phyloP scores from a whole-genome alignment of 768 basidiomycete species.

The Collybiopsis luxurians region DNA sequence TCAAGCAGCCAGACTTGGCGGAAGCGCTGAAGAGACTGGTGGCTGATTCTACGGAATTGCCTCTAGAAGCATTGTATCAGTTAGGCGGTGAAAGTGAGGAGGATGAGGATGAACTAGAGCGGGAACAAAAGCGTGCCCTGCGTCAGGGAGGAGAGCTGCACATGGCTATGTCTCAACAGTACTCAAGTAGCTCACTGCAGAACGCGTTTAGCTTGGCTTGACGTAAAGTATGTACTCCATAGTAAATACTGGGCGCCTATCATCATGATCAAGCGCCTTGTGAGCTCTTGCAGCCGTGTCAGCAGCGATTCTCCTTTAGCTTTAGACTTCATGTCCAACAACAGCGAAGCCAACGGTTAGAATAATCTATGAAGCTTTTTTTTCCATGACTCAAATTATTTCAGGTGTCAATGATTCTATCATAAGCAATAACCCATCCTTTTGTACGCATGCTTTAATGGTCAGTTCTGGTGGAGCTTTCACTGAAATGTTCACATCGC shows the following conservation, averaged over 20 bases:
- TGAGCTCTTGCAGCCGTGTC: too few relatives aligned
- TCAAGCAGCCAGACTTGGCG: conserved; percentile 45
- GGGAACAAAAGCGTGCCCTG: conserved; percentile 7
- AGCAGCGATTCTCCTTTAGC: too few relatives aligned
- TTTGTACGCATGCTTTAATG: background rate
- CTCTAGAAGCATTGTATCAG: conserved; percentile 43
- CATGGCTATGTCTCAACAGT: conserved; percentile 6
- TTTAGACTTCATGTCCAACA: too few relatives aligned
- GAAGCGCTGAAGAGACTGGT: conserved; percentile 41
- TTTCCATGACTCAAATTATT: too few relatives aligned
- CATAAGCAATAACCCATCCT: background rate
- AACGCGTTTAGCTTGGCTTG: conserved; percentile 27
- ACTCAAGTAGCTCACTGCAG: conserved; percentile 29
- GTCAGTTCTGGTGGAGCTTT: background rate
- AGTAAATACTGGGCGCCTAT: too few relatives aligned
- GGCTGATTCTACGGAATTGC: conserved; percentile 44
- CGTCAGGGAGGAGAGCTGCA: conserved; percentile 4
- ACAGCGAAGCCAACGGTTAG: too few relatives aligned
- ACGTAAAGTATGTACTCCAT: too few relatives aligned
- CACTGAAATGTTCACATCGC: background rate
- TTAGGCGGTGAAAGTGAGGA: conserved; percentile 61
- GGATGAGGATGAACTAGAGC: conserved; percentile 27
- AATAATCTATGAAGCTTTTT: too few relatives aligned
- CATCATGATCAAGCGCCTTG: too few relatives aligned
- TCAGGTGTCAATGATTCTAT: too few relatives aligned